These are phyloP conservation scores for Yamadazyma ubonensis DNA, from an alignment of 805 yeast genomes.

Conservation along the genomic window DNA sequence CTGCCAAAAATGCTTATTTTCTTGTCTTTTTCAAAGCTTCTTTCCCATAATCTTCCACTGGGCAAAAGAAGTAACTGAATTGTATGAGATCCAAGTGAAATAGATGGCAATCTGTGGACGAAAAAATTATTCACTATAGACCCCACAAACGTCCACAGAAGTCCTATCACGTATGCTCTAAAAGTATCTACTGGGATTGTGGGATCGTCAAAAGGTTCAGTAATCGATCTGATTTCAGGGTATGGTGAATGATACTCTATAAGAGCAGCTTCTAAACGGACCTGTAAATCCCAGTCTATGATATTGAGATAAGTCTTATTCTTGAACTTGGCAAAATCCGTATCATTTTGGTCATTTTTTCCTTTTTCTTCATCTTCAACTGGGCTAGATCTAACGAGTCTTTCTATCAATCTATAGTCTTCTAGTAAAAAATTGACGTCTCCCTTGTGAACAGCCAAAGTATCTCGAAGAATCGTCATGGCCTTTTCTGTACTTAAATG, in stretches of 20 bases:
- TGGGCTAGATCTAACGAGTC: constrained; percentile 3
- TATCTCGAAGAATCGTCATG: constrained; percentile 31
- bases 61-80: constrained; percentile 41
- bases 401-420: constrained; percentile 34
- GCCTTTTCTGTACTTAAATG: constrained; percentile 24
- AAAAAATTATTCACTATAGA: constrained; percentile 41
- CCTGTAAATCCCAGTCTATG: constrained; percentile 36
- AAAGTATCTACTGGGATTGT: constrained; percentile 33
- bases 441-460: constrained; percentile 34
- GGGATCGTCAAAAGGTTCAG: constrained; percentile 40
- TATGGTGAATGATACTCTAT: constrained; percentile 42
- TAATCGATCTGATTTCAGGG: constrained; percentile 40
- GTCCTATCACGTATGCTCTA: constrained; percentile 39
- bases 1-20: constrained; percentile 23
- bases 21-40: constrained; percentile 24
- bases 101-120: constrained; percentile 41
- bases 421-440: constrained; percentile 36
- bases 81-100: constrained; percentile 34
- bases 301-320: constrained; percentile 24
- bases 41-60: constrained; percentile 42
- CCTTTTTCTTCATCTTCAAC: neutral
- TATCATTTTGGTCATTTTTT: no score
- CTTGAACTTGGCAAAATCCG: constrained; percentile 14
- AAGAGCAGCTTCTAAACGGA: constrained; percentile 36
- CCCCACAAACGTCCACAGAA: constrained; percentile 43